Percentiles rank a stretch among this genome's conserved stretches.
Conservation (phyloP, 768 basidiomycete species). For the Hydnomerulius pinastri region DNA sequence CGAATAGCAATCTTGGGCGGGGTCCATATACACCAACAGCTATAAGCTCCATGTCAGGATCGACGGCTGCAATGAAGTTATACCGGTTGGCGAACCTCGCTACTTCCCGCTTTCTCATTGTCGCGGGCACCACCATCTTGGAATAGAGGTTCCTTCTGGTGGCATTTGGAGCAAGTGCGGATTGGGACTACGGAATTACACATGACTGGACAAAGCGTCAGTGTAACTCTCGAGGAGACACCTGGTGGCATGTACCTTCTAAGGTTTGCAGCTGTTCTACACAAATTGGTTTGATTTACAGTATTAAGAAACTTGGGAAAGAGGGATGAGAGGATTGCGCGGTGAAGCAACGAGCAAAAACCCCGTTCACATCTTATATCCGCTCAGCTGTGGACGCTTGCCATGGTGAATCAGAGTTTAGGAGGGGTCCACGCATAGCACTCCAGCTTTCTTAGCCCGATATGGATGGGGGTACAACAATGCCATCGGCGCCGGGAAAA, state of each 20-base stretch:
- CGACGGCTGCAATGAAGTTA: not conserved
- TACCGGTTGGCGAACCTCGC: conserved; percentile 16
- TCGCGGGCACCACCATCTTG: conserved; percentile 11
- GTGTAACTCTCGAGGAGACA: not conserved
- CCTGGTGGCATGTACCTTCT: not conserved
- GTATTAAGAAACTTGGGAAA: not conserved
- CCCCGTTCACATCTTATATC: not conserved
- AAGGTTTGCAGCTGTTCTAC: not conserved
- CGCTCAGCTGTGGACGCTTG: not conserved
- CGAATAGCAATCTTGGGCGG: conserved; percentile 33
- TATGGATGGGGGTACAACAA: conserved; percentile 1
- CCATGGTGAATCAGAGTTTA: not conserved
- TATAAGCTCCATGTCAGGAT: conserved; percentile 1
- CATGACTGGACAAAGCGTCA: conserved; percentile 18
- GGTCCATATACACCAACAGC: conserved; percentile 28
- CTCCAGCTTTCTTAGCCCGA: conserved; percentile 13
- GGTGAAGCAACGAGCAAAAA: not conserved
- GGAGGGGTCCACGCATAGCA: not conserved
- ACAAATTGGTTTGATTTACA: too few relatives aligned
- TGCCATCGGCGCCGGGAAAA: not conserved
- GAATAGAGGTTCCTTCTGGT: conserved; percentile 27
- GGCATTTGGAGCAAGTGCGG: conserved; percentile 34
- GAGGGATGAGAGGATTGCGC: not conserved
- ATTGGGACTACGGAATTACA: conserved; percentile 32
- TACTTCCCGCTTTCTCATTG: conserved; percentile 18